phyloP scores from a whole-genome alignment of 257 asterid species.

The Plantago ovata region DNA sequence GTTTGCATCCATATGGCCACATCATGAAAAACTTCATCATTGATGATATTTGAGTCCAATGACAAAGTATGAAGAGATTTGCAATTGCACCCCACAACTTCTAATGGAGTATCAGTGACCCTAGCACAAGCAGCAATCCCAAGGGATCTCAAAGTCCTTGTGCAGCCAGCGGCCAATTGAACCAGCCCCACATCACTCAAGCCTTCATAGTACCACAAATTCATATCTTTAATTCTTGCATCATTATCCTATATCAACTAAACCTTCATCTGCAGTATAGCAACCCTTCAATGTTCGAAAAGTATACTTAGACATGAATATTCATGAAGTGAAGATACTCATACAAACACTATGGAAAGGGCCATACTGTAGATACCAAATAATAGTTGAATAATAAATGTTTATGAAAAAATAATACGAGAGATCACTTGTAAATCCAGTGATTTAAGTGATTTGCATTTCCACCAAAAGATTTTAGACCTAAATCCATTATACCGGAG shows the following conservation, averaged over 20 bases:
- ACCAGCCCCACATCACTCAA: no score
- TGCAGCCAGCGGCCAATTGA: no score
- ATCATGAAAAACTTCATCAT: slow-evolving; percentile 71
- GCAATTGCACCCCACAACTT: slow-evolving; percentile 80
- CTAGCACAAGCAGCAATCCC: slow-evolving; percentile 83
- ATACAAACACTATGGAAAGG: neutral
- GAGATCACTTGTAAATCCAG: slow-evolving; percentile 80
- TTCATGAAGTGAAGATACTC: no score
- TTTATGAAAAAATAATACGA: neutral
- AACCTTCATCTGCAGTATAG: slow-evolving; percentile 81
- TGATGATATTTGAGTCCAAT: slow-evolving; percentile 60
- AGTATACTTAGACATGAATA: neutral
- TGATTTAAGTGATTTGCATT: slow-evolving; percentile 51
- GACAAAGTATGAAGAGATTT: slow-evolving; percentile 64
- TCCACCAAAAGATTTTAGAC: slow-evolving; percentile 65
- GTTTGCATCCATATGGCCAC: slow-evolving; percentile 68
- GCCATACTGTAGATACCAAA: neutral
- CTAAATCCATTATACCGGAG: slow-evolving; percentile 61
- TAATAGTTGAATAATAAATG: neutral
- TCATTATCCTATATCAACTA: no score
- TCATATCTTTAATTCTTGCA: no score
- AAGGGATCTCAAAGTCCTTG: slow-evolving; percentile 78
- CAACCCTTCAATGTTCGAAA: slow-evolving; percentile 54
- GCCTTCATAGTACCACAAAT: no score
- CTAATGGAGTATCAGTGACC: no score